These are phyloP conservation scores for Dimargaris xerosporica DNA, from an alignment of 192 early-diverging fungal species.

Conservation along the genomic window DNA sequence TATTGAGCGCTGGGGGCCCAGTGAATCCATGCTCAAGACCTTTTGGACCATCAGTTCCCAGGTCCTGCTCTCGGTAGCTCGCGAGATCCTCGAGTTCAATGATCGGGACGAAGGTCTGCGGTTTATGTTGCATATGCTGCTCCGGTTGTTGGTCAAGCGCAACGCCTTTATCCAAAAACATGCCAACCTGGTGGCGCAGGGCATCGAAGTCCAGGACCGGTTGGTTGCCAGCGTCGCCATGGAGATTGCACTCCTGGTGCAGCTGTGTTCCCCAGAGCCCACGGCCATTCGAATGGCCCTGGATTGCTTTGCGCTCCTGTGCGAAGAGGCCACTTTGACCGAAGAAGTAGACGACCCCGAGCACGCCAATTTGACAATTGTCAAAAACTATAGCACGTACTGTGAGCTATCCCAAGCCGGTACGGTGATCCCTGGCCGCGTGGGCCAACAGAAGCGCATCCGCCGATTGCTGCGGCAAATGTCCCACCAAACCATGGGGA, in stretches of 20 bases:
- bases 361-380: slow-evolving; percentile 32
- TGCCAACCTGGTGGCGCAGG: slow-evolving; percentile 32
- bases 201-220: slow-evolving; percentile 43
- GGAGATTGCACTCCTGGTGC: slow-evolving; percentile 58
- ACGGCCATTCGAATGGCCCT: slow-evolving; percentile 43
- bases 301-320: slow-evolving; percentile 50
- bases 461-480: slow-evolving; percentile 52
- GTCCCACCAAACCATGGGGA: slow-evolving; percentile 48
- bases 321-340: slow-evolving; percentile 54
- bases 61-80: slow-evolving; percentile 50
- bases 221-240: slow-evolving; percentile 50
- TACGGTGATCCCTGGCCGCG: slow-evolving; percentile 30
- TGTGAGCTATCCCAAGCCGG: slow-evolving; percentile 38
- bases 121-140: slow-evolving; percentile 46
- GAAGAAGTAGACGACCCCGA: slow-evolving; percentile 34
- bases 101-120: slow-evolving; percentile 47
- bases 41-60: slow-evolving; percentile 66
- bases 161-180: slow-evolving; percentile 29
- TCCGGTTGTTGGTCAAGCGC: slow-evolving; percentile 44
- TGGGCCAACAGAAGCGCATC: slow-evolving; percentile 63
- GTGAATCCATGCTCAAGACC: slow-evolving; percentile 46
- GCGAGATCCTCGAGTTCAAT: slow-evolving; percentile 57
- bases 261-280: slow-evolving; percentile 56
- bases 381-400: slow-evolving; percentile 60
- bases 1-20: slow-evolving; percentile 67